Base-by-base conservation (phyloP, 176 grass and related monocot genomes). In the Eragrostis nindensis region DNA sequence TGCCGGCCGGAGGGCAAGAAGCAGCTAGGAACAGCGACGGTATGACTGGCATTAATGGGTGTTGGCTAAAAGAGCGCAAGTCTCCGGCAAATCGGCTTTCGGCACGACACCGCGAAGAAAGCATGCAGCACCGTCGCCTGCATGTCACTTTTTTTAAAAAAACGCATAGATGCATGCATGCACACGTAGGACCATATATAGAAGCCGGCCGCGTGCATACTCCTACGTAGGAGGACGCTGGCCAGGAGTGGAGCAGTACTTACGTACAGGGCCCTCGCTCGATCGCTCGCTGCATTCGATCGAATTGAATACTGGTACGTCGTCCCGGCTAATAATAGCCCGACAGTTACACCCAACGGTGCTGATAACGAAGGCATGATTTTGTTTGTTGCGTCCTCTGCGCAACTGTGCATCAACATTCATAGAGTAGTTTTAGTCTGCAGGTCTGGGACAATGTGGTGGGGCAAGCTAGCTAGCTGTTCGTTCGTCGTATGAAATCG, bases 41-140 rank as follows among this genome's bases (percentile, higher is more conserved):
- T 74, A 86, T 75, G 62, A 62, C 62, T 21, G 62, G 62, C 62
- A 86, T 86, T 81, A 26, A 81, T 86, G 62, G 40, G 71, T 86
- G 85, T 81, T 52, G 77, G 84, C 40, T 55, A 40, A 80, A 80
- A 74, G 61, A 66, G 29, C 26, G 62, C 50, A 26, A 47, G 62
- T 10, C 61, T 81, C 85, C 85, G 62, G 77, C 77, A 60, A 61
- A 68, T 68, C 70, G 84, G 77, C 77, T 81, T 86, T 86, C 29
- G 77, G 70, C 77, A 81, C 77, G 70, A 25, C 62, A 39, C 26
- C 27, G 32, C 32, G 4, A 36, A 36, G 32, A 36, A 36, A 36
- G 32, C n/a, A n/a, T n/a, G n/a, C 32, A 36, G 32, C 32, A 30
- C 48, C 27, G 12, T 38, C 6, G n/a, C n/a, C 4, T n/a, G 18